A percentile compares a stretch with the other conserved stretches of the same genome.
phyloP scores from a whole-genome alignment of 2,329 filamentous ascomycete species.

The Metarhizium anisopliae region DNA sequence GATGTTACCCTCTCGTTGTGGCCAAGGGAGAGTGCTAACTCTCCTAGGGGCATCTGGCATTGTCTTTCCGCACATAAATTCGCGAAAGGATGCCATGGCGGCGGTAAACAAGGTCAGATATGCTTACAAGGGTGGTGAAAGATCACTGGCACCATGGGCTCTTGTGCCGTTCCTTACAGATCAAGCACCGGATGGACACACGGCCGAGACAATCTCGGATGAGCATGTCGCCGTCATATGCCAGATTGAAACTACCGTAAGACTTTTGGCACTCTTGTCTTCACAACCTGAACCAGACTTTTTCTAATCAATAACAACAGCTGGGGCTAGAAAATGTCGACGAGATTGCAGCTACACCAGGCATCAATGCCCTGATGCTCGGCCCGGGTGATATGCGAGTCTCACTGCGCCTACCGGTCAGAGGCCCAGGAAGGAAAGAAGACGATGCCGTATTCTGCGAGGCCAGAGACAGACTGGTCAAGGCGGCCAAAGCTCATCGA shows the following conservation, averaged over 20 bases:
- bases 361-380: conserved; percentile 6
- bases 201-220: conserved; percentile 6
- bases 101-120: conserved; percentile 5
- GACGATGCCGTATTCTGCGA: too few relatives aligned
- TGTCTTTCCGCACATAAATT: too few relatives aligned
- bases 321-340: conserved; percentile 4
- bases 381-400: conserved; percentile 4
- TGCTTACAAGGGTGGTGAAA: conserved; percentile 1
- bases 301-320: neutral
- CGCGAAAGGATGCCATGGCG: neutral
- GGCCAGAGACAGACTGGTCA: too few relatives aligned
- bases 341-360: conserved; percentile 1
- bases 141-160: conserved; percentile 3
- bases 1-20: neutral
- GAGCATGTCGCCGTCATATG: conserved; percentile 7
- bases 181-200: conserved; percentile 3
- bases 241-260: conserved; percentile 7
- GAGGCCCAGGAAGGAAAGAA: neutral
- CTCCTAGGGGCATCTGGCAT: too few relatives aligned
- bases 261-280: neutral
- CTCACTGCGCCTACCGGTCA: conserved; percentile 3
- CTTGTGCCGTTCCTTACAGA: neutral
- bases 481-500: too few relatives aligned
- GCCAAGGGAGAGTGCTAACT: too few relatives aligned
- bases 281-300: too few relatives aligned